Evolutionary conservation across 371 early-diverging fungal species (phyloP), one percentile per base, ranked within the genome.

Genomic region (Circinella minor): DNA sequence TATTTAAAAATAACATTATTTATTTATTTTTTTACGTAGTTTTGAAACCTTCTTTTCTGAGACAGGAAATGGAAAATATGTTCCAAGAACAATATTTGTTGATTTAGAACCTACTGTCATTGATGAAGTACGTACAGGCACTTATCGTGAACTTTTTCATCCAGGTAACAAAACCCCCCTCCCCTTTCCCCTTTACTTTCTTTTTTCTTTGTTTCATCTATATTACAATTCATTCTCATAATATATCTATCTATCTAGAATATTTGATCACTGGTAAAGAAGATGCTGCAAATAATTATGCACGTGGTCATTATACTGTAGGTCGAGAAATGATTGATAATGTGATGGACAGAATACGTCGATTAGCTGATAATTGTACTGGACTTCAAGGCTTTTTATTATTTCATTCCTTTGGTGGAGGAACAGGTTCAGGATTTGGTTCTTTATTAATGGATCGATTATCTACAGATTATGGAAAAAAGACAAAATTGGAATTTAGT

Each of bases 281-380:
- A 84, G 99, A 98, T 85, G 99, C 99, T 38, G 99, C 99, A 76
- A 99, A 99, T 91, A 99, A 99, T 93, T 99, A 98, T 82, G 99
- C 99, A 57, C 94, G 99, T 90, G 99, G 99, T 78, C 98, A 99
- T 89, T 99, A 99, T 90, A 99, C 99, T 66, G 93, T 98, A 72
- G 99, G 99, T 71, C 98, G 98, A 90, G 98, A 98, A 82, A 92
- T 98, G 66, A 93, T 99, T 69, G 99, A 99, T 85, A 84, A 88
- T 65, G 97, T 96, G 63, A 88, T 98, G 67, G 99, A 99, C 81
- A 95, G 97, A 77, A 93, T 99, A 83, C 93, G 98, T 78, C 96
- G 94, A 88, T 89, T 98, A 65, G 95, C 97, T 51, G 99, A 98
- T 87, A 96, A 95, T 90, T 99, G 99, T 83, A 92, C 93, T 59